These are phyloP conservation scores for Epichloe bromicola DNA, from an alignment of 2,329 filamentous ascomycete species.

Conservation along the genomic window DNA sequence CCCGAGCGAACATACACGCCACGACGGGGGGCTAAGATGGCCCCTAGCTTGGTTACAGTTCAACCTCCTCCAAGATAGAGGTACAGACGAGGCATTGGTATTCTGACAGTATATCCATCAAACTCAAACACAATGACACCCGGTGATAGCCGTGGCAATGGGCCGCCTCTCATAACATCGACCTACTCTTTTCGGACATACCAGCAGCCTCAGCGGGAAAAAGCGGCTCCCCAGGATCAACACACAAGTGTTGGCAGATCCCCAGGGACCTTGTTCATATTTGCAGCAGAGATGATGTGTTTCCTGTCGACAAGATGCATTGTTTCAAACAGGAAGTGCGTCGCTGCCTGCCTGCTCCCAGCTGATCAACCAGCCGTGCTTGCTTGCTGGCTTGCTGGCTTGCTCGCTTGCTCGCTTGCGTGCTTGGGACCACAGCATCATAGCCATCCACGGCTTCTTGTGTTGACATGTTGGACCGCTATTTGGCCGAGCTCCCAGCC, in stretches of 20 bases:
- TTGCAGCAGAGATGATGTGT: background rate
- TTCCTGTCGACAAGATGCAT: background rate
- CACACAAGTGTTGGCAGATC: background rate
- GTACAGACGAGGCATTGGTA: background rate
- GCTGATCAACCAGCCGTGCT: background rate
- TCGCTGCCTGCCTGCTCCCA: background rate
- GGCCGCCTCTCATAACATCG: constrained; percentile 5
- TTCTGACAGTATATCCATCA: background rate
- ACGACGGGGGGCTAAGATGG: background rate
- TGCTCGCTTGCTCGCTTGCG: too few relatives aligned
- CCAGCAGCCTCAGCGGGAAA: background rate
- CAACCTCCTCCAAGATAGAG: background rate
- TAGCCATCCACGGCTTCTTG: background rate
- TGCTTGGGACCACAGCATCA: background rate
- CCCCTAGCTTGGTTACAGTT: background rate
- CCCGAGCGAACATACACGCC: background rate
- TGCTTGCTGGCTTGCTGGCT: too few relatives aligned
- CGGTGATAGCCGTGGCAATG: constrained; percentile 8
- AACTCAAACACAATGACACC: background rate
- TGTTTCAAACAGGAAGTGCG: background rate
- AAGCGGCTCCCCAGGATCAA: background rate
- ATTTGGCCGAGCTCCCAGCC: background rate
- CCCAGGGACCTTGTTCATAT: background rate
- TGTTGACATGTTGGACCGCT: background rate
- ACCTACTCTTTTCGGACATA: constrained; percentile 2